A percentile compares a stretch with the other conserved stretches of the same genome.
Conservation (phyloP, 2,329 filamentous ascomycete genomes). For the Colletotrichum sp. region DNA sequence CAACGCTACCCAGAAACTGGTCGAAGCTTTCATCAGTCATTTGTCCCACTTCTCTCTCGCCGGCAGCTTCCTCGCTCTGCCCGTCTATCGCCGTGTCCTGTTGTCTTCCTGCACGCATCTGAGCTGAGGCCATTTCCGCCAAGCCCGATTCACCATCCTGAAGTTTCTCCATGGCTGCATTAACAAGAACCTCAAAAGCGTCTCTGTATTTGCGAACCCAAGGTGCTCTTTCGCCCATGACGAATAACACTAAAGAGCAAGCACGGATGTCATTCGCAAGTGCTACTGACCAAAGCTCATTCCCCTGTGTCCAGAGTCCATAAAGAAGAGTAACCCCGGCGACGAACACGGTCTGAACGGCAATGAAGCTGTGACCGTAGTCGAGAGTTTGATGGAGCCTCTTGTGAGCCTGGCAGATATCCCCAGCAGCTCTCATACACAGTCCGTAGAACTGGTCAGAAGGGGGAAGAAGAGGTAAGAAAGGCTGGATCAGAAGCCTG, state of each 20-base stretch:
- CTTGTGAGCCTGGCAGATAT: conserved; percentile 47
- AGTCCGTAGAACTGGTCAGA: conserved; percentile 51
- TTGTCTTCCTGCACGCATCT: background rate
- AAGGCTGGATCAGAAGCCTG: conserved; percentile 55
- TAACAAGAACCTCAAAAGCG: conserved; percentile 50
- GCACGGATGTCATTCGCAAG: conserved; percentile 54
- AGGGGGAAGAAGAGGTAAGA: conserved; percentile 48
- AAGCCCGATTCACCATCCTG: background rate
- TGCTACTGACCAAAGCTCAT: conserved; percentile 50
- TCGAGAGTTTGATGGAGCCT: conserved; percentile 42
- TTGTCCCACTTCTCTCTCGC: background rate
- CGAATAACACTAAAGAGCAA: conserved; percentile 52
- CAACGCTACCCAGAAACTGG: background rate
- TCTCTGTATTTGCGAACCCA: conserved; percentile 54
- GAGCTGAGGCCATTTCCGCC: conserved; percentile 10
- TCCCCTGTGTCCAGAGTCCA: conserved; percentile 45
- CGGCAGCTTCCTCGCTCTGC: background rate
- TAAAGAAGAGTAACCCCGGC: conserved; percentile 44
- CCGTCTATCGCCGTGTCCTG: background rate
- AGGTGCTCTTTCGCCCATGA: conserved; percentile 52
- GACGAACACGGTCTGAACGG: conserved; percentile 47
- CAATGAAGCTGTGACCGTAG: conserved; percentile 47
- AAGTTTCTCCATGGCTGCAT: conserved; percentile 31
- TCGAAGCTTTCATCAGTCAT: background rate
- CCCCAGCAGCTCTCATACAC: conserved; percentile 42